phyloP scores from a whole-genome alignment of 345 rosid species.

The Lumnitzera racemosa region DNA sequence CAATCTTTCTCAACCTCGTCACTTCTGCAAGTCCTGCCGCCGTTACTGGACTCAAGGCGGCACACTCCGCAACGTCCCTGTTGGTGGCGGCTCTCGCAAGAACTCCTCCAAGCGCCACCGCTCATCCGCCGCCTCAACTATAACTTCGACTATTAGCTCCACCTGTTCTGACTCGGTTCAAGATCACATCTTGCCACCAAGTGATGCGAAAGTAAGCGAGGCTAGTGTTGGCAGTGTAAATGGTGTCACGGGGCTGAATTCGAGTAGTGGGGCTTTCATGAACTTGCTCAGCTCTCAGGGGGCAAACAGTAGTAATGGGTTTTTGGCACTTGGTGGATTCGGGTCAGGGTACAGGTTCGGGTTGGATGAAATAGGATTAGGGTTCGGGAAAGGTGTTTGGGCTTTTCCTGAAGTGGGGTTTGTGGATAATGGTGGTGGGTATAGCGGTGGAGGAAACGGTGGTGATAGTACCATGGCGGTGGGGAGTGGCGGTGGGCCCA shows the following conservation, averaged over 20 bases:
- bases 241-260: too few relatives aligned
- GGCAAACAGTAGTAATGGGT: not conserved
- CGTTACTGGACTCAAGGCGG: constrained; percentile 78
- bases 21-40: constrained; percentile 63
- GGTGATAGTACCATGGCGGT: constrained; percentile 4
- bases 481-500: constrained; percentile 13
- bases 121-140: constrained; percentile 7
- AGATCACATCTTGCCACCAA: constrained; percentile 18
- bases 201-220: too few relatives aligned
- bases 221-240: too few relatives aligned
- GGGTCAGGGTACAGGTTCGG: constrained; percentile 13
- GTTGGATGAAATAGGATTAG: constrained; percentile 27
- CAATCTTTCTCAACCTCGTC: constrained; percentile 60
- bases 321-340: constrained; percentile 14
- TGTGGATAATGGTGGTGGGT: constrained; percentile 9
- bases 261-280: constrained; percentile 2
- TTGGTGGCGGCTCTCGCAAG: constrained; percentile 63
- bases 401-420: constrained; percentile 24
- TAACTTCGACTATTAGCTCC: constrained; percentile 18
- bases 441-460: constrained; percentile 5
- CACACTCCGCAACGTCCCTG: constrained; percentile 56
- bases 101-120: constrained; percentile 40
- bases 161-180: constrained; percentile 17
- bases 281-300: constrained; percentile 13
- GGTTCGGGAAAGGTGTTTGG: constrained; percentile 34